Evolutionary conservation across 2,329 filamentous ascomycete species (phyloP).

Genomic region (Cryphonectria parasitica): DNA sequence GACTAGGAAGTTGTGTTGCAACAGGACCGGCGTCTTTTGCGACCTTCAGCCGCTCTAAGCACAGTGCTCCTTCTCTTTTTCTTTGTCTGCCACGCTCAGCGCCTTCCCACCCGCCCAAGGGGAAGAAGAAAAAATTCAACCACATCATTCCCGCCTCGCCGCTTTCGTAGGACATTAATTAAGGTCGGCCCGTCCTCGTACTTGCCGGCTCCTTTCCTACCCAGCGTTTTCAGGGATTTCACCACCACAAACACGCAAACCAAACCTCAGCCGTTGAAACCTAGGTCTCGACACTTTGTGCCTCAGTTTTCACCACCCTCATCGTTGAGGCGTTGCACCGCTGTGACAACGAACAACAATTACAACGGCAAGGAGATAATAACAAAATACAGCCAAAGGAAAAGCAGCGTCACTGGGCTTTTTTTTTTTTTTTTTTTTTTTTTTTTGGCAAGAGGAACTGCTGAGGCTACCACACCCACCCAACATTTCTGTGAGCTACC

Average conservation of each 20-base stretch:
- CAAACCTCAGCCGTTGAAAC: conserved; percentile 6
- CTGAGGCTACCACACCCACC: conserved; percentile 1
- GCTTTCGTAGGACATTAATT: conserved; percentile 26
- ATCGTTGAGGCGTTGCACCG: background rate
- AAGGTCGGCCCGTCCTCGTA: conserved; percentile 12
- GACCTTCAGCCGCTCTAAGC: conserved; percentile 10
- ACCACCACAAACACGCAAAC: conserved; percentile 16
- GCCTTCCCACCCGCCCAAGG: background rate
- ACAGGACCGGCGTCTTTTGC: conserved; percentile 17
- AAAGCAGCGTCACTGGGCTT: background rate
- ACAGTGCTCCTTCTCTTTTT: conserved; percentile 20
- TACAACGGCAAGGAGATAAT: background rate
- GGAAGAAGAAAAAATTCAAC: background rate
- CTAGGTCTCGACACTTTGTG: background rate
- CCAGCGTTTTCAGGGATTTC: conserved; percentile 10
- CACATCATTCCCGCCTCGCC: conserved; percentile 21
- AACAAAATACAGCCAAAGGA: background rate
- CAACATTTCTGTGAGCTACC: background rate
- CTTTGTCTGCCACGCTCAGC: conserved; percentile 13
- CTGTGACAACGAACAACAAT: background rate
- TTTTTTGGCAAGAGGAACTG: conserved; percentile 1
- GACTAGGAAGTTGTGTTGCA: conserved; percentile 17
- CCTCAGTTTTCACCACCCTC: conserved; percentile 9
- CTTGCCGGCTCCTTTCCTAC: conserved; percentile 3
- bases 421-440: too few relatives aligned